A percentile compares a stretch with the other conserved stretches of the same genome.
Conservation (phyloP, 306 rosid genomes). For the Dicorynia guianensis region DNA sequence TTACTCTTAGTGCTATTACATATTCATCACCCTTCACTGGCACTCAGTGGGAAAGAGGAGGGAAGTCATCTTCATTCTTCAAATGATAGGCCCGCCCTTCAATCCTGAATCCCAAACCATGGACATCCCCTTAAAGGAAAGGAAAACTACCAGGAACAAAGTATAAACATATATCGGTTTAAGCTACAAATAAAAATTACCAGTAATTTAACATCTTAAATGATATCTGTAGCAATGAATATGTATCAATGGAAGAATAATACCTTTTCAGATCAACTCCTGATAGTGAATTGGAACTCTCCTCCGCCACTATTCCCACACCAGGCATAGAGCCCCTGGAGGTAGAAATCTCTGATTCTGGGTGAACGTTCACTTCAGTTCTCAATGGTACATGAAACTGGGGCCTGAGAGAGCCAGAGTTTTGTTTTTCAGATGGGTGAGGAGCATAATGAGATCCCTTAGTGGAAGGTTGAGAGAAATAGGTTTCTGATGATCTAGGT, state of each 20-base stretch:
- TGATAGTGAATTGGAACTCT: conserved; percentile 35
- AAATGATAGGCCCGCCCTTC: conserved; percentile 55
- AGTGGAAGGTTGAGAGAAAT: conserved; percentile 50
- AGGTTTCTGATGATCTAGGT: conserved; percentile 51
- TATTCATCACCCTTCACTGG: conserved; percentile 53
- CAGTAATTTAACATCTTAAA: conserved; percentile 38
- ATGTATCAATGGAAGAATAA: conserved; percentile 28
- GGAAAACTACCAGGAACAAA: conserved; percentile 44
- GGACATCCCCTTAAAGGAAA: conserved; percentile 51
- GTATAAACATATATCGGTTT: conserved; percentile 47
- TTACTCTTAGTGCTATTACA: conserved; percentile 52
- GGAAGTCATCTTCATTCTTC: conserved; percentile 67
- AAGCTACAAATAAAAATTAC: conserved; percentile 41
- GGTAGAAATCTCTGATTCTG: conserved; percentile 46
- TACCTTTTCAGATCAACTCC: conserved; percentile 63
- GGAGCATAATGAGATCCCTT: conserved; percentile 49
- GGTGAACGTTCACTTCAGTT: conserved; percentile 47
- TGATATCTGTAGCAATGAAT: conserved; percentile 26
- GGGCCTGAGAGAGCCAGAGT: conserved; percentile 57
- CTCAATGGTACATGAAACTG: conserved; percentile 49
- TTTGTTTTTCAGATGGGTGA: conserved; percentile 52
- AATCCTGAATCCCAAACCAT: conserved; percentile 67
- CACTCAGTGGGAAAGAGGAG: conserved; percentile 62
- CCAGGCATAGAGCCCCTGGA: conserved; percentile 41
- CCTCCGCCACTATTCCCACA: conserved; percentile 43